Conservation (phyloP, 2,329 filamentous ascomycete species). For the Clonostachys byssicola region DNA sequence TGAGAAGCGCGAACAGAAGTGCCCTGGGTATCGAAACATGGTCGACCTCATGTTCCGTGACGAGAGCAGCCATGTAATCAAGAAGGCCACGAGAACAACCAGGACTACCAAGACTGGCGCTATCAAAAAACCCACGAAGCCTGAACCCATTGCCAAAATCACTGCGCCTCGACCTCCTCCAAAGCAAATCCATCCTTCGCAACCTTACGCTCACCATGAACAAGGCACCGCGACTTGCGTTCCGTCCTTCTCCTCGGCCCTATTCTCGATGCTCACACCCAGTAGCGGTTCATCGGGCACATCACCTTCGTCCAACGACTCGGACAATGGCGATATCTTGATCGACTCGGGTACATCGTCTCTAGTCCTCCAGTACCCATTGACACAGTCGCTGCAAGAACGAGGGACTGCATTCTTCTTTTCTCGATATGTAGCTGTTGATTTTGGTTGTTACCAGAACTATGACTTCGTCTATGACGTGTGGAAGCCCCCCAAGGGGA, state of each 20-base stretch:
- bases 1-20: conserved; percentile 43
- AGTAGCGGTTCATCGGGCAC: conserved; percentile 13
- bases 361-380: conserved; percentile 5
- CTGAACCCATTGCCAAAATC: not conserved
- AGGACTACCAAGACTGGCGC: conserved; percentile 11
- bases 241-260: conserved; percentile 6
- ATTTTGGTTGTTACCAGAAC: conserved; percentile 41
- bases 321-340: conserved; percentile 1
- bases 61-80: conserved; percentile 50
- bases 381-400: conserved; percentile 28
- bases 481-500: conserved; percentile 33
- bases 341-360: not conserved
- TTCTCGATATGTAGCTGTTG: conserved; percentile 42
- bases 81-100: conserved; percentile 34
- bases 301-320: conserved; percentile 4
- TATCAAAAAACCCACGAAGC: conserved; percentile 1
- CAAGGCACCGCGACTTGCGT: not conserved
- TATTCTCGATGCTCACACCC: conserved; percentile 15
- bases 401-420: conserved; percentile 45
- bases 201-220: not conserved
- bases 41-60: conserved; percentile 55
- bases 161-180: not conserved
- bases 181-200: not conserved
- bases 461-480: conserved; percentile 50
- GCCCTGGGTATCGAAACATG: conserved; percentile 50